Evolutionary conservation across 2,329 filamentous ascomycete genomes (phyloP).

Genomic region (Botryotinia globosa): DNA sequence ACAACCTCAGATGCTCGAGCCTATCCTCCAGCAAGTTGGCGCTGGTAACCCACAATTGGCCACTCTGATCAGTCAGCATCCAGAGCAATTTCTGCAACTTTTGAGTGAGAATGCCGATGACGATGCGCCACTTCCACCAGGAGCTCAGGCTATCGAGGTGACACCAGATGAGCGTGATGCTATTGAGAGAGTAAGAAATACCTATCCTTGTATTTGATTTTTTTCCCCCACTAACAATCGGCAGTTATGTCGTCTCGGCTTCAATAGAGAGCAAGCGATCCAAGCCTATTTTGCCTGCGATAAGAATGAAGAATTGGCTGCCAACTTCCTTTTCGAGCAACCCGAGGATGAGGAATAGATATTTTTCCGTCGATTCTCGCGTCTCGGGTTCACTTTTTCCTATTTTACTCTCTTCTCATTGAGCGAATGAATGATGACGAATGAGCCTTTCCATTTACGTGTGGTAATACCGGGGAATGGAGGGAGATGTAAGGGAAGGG

Average conservation of each 20-base stretch:
- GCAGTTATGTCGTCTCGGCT: constrained; percentile 87
- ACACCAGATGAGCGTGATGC: constrained; percentile 96
- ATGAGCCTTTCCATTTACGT: background rate
- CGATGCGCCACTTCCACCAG: constrained; percentile 80
- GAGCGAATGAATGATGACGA: constrained; percentile 15
- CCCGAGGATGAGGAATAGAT: constrained; percentile 72
- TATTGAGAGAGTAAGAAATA: constrained; percentile 77
- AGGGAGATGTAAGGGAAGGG: constrained; percentile 5
- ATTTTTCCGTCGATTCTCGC: constrained; percentile 13
- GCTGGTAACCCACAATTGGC: constrained; percentile 93
- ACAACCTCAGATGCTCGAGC: constrained; percentile 97
- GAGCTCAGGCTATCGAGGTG: constrained; percentile 83
- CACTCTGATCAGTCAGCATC: constrained; percentile 85
- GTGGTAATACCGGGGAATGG: constrained; percentile 14
- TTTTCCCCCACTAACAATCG: constrained; percentile 20
- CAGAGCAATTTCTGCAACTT: constrained; percentile 87
- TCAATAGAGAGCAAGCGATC: constrained; percentile 88
- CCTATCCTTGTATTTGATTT: background rate
- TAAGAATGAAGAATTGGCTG: constrained; percentile 97
- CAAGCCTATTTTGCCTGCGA: constrained; percentile 99
- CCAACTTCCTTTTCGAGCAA: constrained; percentile 97
- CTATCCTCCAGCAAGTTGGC: constrained; percentile 92
- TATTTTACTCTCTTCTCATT: constrained; percentile 6
- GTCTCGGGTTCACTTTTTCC: constrained; percentile 18
- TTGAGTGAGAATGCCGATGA: constrained; percentile 85